These are phyloP conservation scores for Pistacia vera DNA, from an alignment of 345 rosid species.

Conservation along the genomic window DNA sequence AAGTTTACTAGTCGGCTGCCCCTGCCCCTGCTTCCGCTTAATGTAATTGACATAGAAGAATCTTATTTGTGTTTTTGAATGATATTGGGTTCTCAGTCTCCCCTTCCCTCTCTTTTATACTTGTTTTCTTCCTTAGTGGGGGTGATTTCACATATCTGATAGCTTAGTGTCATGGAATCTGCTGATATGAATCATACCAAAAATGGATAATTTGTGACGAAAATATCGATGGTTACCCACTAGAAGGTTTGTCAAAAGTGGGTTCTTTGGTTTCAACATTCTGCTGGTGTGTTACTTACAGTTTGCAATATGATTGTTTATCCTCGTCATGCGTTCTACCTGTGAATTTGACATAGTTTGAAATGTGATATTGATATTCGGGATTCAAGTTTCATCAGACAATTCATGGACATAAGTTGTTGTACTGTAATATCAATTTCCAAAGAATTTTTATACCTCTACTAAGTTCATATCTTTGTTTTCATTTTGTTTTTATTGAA, in stretches of 20 bases:
- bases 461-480: background rate
- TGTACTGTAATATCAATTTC: background rate
- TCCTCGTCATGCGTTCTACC: background rate
- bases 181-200: background rate
- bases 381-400: background rate
- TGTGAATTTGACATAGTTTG: background rate
- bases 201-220: background rate
- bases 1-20: conserved; percentile 8
- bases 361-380: background rate
- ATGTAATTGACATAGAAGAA: background rate
- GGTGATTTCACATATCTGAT: background rate
- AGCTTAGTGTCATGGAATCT: background rate
- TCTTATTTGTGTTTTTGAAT: background rate
- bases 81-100: background rate
- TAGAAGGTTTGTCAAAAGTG: background rate
- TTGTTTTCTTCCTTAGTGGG: background rate
- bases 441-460: background rate
- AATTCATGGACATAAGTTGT: background rate
- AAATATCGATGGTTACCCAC: background rate
- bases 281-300: background rate
- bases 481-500: conserved; percentile 8
- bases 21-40: background rate
- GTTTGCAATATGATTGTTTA: background rate
- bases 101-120: background rate
- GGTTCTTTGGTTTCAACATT: background rate